Conservation (phyloP, 2,329 filamentous ascomycete species). For the Teratosphaeria viscida region DNA sequence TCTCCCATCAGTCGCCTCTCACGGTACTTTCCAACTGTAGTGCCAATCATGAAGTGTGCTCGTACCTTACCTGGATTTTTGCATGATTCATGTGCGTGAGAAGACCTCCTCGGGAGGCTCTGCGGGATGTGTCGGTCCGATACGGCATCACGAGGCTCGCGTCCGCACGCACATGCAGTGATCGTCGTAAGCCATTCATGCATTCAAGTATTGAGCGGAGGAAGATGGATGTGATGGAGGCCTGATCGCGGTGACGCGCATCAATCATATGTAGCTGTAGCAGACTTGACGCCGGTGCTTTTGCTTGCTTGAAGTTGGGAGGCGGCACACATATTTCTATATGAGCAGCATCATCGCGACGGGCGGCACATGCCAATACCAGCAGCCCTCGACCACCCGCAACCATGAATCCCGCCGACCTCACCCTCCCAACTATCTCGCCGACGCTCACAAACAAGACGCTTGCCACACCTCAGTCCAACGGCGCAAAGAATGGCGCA, state of each 20-base stretch:
- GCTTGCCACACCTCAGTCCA: constrained; percentile 11
- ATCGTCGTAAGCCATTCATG: not conserved
- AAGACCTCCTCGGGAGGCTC: not conserved
- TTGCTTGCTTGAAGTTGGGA: not conserved
- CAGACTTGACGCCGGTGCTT: not conserved
- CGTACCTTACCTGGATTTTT: not conserved
- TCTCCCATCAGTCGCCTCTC: not conserved
- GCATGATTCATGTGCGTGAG: not conserved
- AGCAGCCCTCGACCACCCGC: not conserved
- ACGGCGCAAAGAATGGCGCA: constrained; percentile 38
- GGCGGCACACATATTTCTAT: not conserved
- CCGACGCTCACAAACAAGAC: constrained; percentile 20
- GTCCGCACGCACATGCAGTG: not conserved
- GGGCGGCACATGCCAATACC: not conserved
- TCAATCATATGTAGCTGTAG: not conserved
- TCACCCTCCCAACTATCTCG: constrained; percentile 15
- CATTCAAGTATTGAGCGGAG: not conserved
- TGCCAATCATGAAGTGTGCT: not conserved
- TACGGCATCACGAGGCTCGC: not conserved
- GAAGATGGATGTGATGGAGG: not conserved
- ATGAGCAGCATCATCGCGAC: not conserved
- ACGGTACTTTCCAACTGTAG: not conserved
- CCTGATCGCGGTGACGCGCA: not conserved
- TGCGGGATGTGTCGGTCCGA: not conserved
- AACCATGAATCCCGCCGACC: constrained; percentile 26